These are phyloP conservation scores for Fusarium sulawesiense DNA, from an alignment of 2,329 filamentous ascomycete species.

Conservation along the genomic window DNA sequence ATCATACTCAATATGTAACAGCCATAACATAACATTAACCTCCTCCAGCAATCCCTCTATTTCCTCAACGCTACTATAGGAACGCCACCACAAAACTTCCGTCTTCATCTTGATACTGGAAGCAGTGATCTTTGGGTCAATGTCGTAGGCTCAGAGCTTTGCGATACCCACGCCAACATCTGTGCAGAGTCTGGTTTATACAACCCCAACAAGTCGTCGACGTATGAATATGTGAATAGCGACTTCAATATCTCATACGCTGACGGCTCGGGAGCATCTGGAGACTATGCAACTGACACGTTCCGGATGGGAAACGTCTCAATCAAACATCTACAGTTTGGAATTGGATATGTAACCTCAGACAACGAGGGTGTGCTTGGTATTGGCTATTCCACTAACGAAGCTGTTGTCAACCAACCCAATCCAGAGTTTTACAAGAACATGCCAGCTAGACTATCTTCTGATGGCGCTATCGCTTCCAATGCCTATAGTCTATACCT, in stretches of 20 bases:
- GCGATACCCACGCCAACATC: constrained; percentile 58
- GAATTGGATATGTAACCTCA: constrained; percentile 74
- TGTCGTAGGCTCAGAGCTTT: constrained; percentile 69
- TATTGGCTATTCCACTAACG: constrained; percentile 83
- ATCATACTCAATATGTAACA: too few relatives aligned
- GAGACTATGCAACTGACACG: constrained; percentile 84
- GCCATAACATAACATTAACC: background rate
- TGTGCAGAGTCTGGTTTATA: constrained; percentile 76
- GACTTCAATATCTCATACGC: constrained; percentile 90
- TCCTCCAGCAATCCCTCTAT: constrained; percentile 68
- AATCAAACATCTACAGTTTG: constrained; percentile 73
- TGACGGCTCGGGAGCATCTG: constrained; percentile 80
- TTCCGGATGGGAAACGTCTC: constrained; percentile 68
- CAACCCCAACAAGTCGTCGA: constrained; percentile 76
- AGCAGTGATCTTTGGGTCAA: constrained; percentile 81
- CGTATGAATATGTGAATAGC: constrained; percentile 77
- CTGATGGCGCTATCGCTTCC: constrained; percentile 69
- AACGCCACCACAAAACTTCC: constrained; percentile 68
- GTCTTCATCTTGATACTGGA: constrained; percentile 74
- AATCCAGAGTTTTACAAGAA: constrained; percentile 71
- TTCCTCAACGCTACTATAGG: constrained; percentile 72
- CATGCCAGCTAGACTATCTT: constrained; percentile 72
- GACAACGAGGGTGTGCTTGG: constrained; percentile 79
- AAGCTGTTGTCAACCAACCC: constrained; percentile 74
- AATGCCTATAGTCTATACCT: constrained; percentile 81